phyloP scores from a whole-genome alignment of 306 rosid species.

The Cyamopsis tetragonoloba region DNA sequence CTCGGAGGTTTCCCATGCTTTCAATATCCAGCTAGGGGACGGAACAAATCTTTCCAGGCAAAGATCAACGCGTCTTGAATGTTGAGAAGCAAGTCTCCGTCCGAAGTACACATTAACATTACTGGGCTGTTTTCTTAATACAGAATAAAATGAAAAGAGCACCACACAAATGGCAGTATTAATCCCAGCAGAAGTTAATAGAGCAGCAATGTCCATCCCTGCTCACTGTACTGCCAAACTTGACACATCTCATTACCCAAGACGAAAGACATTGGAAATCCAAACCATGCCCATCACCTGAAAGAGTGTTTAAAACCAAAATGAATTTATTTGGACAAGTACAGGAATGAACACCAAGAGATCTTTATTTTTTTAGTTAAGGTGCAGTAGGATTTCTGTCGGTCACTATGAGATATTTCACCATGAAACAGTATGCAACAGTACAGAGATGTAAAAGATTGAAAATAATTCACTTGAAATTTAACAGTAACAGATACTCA shows the following conservation, averaged over 20 bases:
- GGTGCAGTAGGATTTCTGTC: background rate
- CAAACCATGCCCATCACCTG: conserved; percentile 34
- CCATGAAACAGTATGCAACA: conserved; percentile 14
- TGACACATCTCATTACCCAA: conserved; percentile 27
- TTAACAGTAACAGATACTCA: background rate
- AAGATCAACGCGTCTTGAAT: conserved; percentile 31
- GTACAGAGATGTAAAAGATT: background rate
- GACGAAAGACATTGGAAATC: conserved; percentile 27
- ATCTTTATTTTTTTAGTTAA: background rate
- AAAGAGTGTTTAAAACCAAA: conserved; percentile 29
- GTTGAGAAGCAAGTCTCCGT: conserved; percentile 50
- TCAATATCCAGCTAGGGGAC: conserved; percentile 84
- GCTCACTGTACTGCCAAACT: conserved; percentile 31
- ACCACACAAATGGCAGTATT: conserved; percentile 63
- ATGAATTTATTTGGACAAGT: conserved; percentile 19
- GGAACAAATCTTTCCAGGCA: conserved; percentile 92
- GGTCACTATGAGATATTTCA: background rate
- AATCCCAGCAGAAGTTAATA: conserved; percentile 90
- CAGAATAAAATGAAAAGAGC: conserved; percentile 71
- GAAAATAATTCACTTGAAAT: background rate
- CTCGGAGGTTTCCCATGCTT: conserved; percentile 79
- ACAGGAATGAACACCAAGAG: background rate
- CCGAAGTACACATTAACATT: conserved; percentile 74
- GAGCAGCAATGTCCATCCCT: conserved; percentile 80
- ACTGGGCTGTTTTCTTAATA: conserved; percentile 91